Evolutionary conservation across 306 rosid species (phyloP).

Genomic region (Dalbergia oliveri): DNA sequence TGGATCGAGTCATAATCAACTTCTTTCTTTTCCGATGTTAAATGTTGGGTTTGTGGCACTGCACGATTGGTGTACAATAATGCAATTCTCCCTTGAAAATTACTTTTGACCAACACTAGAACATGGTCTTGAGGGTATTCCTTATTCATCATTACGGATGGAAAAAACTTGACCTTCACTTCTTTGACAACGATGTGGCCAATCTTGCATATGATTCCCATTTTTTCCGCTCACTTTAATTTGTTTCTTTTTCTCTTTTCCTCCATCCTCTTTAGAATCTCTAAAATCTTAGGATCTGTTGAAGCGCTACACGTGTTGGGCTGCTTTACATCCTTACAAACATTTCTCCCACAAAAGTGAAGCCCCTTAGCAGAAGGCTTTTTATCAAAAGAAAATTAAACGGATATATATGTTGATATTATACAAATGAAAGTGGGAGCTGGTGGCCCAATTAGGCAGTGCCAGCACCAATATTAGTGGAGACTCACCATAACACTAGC

Average conservation of each 20-base stretch:
- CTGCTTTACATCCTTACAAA: slow-evolving; percentile 44
- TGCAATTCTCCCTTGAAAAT: neutral
- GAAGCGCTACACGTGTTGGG: slow-evolving; percentile 65
- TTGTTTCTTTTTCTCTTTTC: slow-evolving; percentile 40
- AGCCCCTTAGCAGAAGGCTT: slow-evolving; percentile 39
- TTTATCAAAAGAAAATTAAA: slow-evolving; percentile 20
- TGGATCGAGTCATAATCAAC: slow-evolving; percentile 24
- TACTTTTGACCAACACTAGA: slow-evolving; percentile 37
- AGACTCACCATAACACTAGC: slow-evolving; percentile 73
- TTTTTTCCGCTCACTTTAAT: slow-evolving; percentile 45
- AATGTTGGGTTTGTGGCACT: slow-evolving; percentile 19
- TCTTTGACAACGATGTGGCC: slow-evolving; percentile 49
- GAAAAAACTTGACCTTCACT: slow-evolving; percentile 50
- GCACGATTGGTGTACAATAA: slow-evolving; percentile 17
- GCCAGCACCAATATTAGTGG: slow-evolving; percentile 73
- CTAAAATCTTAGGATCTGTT: slow-evolving; percentile 36
- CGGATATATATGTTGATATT: slow-evolving; percentile 29
- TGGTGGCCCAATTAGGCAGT: slow-evolving; percentile 56
- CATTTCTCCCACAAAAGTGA: slow-evolving; percentile 47
- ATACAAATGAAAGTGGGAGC: slow-evolving; percentile 47
- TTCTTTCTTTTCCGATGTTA: slow-evolving; percentile 22
- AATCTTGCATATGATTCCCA: slow-evolving; percentile 18
- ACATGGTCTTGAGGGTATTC: slow-evolving; percentile 39
- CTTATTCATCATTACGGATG: slow-evolving; percentile 43
- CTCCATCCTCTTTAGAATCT: slow-evolving; percentile 41